Evolutionary conservation across 2,329 filamentous ascomycete genomes (phyloP).

Genomic region (Verticillium dahliae): DNA sequence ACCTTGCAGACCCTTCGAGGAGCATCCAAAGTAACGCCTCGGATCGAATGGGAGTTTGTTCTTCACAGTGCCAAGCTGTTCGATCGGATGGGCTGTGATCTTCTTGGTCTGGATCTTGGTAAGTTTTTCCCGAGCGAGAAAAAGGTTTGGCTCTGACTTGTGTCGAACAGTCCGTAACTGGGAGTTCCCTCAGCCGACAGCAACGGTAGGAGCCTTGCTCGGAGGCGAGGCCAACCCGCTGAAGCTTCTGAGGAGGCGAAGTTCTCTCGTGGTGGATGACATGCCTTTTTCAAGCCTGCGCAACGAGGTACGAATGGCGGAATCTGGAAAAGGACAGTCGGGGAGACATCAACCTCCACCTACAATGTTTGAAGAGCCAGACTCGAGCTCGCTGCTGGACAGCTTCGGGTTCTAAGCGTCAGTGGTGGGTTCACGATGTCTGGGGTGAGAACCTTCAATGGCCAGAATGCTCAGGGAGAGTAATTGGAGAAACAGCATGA

Average conservation of each 20-base stretch:
- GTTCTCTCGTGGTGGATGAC: slow-evolving; percentile 76
- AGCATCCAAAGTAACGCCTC: slow-evolving; percentile 72
- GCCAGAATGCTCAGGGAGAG: too few species aligned
- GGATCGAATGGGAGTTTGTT: slow-evolving; percentile 82
- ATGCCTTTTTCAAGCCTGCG: slow-evolving; percentile 40
- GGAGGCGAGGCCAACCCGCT: slow-evolving; percentile 55
- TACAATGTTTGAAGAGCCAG: slow-evolving; percentile 87
- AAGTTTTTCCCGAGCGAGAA: slow-evolving; percentile 20
- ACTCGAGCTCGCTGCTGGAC: slow-evolving; percentile 79
- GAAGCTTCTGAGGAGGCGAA: slow-evolving; percentile 62
- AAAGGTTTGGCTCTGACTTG: neutral
- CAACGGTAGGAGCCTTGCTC: slow-evolving; percentile 23
- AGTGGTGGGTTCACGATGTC: neutral
- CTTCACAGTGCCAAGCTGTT: slow-evolving; percentile 79
- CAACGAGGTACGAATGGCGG: slow-evolving; percentile 34
- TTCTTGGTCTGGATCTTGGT: slow-evolving; percentile 81
- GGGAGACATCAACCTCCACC: slow-evolving; percentile 51
- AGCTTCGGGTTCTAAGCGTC: slow-evolving; percentile 74
- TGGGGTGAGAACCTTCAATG: too few species aligned
- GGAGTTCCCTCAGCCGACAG: slow-evolving; percentile 61
- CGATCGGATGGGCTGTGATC: slow-evolving; percentile 86
- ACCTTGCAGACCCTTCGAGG: slow-evolving; percentile 78
- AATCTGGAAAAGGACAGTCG: slow-evolving; percentile 34
- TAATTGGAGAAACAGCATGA: too few species aligned
- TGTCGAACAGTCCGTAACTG: slow-evolving; percentile 59